Conservation (phyloP, 768 basidiomycete species). For the Lactarius deliciosus region DNA sequence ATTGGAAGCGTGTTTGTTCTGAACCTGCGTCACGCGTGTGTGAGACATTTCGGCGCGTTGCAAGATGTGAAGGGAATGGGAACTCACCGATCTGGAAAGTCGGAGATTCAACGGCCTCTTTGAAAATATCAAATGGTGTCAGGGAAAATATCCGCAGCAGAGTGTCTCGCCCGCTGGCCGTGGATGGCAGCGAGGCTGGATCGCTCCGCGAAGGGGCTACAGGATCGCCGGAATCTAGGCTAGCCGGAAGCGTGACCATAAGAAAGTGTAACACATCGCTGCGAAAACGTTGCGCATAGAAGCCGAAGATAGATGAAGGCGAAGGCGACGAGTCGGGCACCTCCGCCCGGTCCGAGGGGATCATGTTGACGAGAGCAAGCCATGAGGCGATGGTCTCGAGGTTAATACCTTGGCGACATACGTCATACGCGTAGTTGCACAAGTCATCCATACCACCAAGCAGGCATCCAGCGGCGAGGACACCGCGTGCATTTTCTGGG, state of each 20-base stretch:
- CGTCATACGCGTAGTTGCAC: constrained; percentile 72
- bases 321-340: constrained; percentile 44
- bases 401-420: constrained; percentile 73
- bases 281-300: constrained; percentile 70
- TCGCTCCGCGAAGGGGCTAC: constrained; percentile 27
- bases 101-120: constrained; percentile 75
- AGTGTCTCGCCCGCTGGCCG: constrained; percentile 59
- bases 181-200: constrained; percentile 39
- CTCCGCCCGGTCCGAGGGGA: constrained; percentile 50
- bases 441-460: constrained; percentile 88
- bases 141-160: constrained; percentile 72
- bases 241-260: constrained; percentile 67
- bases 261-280: constrained; percentile 81
- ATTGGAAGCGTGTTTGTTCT: constrained; percentile 86
- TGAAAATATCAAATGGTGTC: constrained; percentile 88
- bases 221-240: constrained; percentile 51
- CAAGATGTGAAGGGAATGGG: not conserved
- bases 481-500: constrained; percentile 78
- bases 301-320: constrained; percentile 64
- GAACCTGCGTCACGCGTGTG: constrained; percentile 47
- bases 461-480: constrained; percentile 81
- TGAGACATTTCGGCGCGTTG: constrained; percentile 6
- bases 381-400: constrained; percentile 73
- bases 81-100: constrained; percentile 73
- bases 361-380: constrained; percentile 73